Base-by-base conservation (phyloP, 2,329 filamentous ascomycete genomes). In the Intubia oerlemansii region DNA sequence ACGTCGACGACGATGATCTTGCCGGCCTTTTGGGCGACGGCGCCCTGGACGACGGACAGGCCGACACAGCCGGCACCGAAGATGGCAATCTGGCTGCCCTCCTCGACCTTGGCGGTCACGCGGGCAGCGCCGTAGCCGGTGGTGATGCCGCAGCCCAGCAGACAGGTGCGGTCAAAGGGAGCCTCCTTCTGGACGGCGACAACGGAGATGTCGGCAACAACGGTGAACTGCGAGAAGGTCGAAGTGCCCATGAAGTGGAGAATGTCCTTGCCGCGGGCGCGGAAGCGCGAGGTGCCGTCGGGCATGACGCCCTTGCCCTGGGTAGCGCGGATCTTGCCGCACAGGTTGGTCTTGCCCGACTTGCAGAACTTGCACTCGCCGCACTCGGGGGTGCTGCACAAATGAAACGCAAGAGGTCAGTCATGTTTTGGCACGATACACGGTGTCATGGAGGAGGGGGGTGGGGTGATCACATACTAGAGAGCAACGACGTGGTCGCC, bases 221-320 rank as follows among this genome's bases (percentile, higher is more conserved):
- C 88, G 33, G 88, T 95, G 61, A 91, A 98, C 58, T 98, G 88
- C 18, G 81, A 91, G 64, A 98, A 98, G 42, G 88, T 98, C 21
- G 84, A 93, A 32, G 81, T 92, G 45, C 88, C 88, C 88, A 98
- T 98, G 62, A 95, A 98, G 61, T 95, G 88, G 34, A 95, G 70
- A 36, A 98, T 66, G 44, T 91, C 78, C 59, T 93, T 75, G 53
- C 88, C 88, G 54, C 85, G 88, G 65, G 75, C 82, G 55, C 68
- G 80, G 71, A 95, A 93, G 44, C 88, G 78, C 33, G 77, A 76
- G 40, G 85, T 95, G 44, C 85, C 85, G 52, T 98, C 88, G 33
- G 88, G 88, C 84, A 98, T 92, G 42, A 93, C 69, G 47, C 88
- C 88, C 54, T 73, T 77, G 44, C 88, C 88, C 59, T 98, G 88